phyloP scores from a whole-genome alignment of 2,329 filamentous ascomycete genomes.

The Alternaria atra region DNA sequence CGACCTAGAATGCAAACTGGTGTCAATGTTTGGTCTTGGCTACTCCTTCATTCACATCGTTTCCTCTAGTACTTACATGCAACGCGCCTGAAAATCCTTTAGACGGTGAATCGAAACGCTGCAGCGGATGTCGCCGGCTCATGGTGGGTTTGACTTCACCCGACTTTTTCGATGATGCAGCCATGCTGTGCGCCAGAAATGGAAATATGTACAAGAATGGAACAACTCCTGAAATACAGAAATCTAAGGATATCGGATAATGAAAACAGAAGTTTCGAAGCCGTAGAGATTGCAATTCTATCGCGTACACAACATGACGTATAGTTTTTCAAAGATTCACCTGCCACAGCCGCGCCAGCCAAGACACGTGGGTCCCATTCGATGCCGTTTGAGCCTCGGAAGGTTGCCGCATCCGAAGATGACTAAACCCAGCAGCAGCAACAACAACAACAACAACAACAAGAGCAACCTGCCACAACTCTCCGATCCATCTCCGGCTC shows the following conservation, averaged over 20 bases:
- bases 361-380: slow-evolving; percentile 23
- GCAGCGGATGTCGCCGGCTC: slow-evolving; percentile 65
- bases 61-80: slow-evolving; percentile 56
- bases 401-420: slow-evolving; percentile 10
- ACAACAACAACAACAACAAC: background rate
- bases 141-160: slow-evolving; percentile 29
- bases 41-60: background rate
- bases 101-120: slow-evolving; percentile 72
- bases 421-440: slow-evolving; percentile 6
- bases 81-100: slow-evolving; percentile 69
- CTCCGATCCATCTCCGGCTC: background rate
- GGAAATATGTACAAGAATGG: background rate
- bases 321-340: slow-evolving; percentile 1
- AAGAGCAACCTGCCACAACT: background rate
- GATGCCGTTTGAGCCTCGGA: slow-evolving; percentile 20
- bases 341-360: slow-evolving; percentile 6
- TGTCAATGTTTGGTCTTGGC: background rate
- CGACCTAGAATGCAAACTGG: slow-evolving; percentile 28
- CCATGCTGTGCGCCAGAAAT: slow-evolving; percentile 8
- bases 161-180: background rate
- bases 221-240: background rate
- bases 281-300: background rate
- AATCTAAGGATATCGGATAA: background rate
- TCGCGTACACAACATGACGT: slow-evolving; percentile 20
- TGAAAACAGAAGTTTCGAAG: background rate